Percentiles rank a stretch among this genome's conserved stretches.
Conservation (phyloP, 164 flowering plant species). For the Vitis cinerea region DNA sequence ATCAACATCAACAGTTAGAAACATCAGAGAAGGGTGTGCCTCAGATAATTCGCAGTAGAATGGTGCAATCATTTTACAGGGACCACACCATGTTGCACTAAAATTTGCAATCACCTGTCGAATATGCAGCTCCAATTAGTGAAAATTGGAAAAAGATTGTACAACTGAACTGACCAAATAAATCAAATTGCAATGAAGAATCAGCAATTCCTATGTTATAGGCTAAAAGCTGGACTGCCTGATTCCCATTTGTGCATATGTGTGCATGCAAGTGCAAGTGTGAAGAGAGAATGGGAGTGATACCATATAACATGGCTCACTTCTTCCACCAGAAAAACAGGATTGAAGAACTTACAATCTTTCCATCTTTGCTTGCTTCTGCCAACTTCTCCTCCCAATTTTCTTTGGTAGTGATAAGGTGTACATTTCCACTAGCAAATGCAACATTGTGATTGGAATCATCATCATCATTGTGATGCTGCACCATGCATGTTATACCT, state of each 20-base stretch:
- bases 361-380: slow-evolving; percentile 36
- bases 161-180: too few relatives aligned
- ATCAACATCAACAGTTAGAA: slow-evolving; percentile 85
- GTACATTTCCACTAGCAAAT: slow-evolving; percentile 56
- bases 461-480: slow-evolving; percentile 29
- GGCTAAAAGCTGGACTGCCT: too few relatives aligned
- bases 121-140: background rate
- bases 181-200: too few relatives aligned
- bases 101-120: slow-evolving; percentile 87
- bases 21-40: slow-evolving; percentile 65
- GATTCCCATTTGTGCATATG: too few relatives aligned
- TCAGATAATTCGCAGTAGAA: slow-evolving; percentile 67
- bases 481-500: background rate
- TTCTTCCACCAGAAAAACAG: background rate
- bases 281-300: too few relatives aligned
- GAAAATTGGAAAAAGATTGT: too few relatives aligned
- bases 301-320: background rate
- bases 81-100: slow-evolving; percentile 98
- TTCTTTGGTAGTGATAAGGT: slow-evolving; percentile 45
- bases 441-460: slow-evolving; percentile 36
- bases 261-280: too few relatives aligned
- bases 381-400: slow-evolving; percentile 56
- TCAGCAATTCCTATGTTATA: too few relatives aligned
- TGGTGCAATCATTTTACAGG: slow-evolving; percentile 83
- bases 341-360: slow-evolving; percentile 28